Percentiles rank a stretch among this genome's conserved stretches.
Evolutionary conservation across 805 yeast species (phyloP).

Genomic region (Phaffomyces opuntiae): DNA sequence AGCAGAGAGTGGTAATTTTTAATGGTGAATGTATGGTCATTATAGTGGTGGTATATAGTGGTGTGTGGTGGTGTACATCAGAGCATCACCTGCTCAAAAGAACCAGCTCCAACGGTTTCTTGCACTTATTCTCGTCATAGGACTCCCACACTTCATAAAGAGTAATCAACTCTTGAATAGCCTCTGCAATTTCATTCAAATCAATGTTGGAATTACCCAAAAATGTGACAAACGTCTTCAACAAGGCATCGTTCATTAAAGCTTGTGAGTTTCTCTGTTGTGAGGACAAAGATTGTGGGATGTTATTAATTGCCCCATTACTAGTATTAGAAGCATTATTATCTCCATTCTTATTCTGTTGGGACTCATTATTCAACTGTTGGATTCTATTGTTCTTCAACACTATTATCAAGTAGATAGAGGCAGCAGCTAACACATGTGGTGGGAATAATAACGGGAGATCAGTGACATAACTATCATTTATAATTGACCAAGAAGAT

Average conservation of each 20-base stretch:
- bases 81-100: conserved; percentile 13
- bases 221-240: conserved; percentile 55
- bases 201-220: conserved; percentile 73
- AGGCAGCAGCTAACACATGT: conserved; percentile 74
- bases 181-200: conserved; percentile 68
- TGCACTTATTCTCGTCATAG: conserved; percentile 52
- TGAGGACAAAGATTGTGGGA: too few species aligned
- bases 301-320: too few species aligned
- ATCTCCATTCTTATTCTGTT: conserved; percentile 8
- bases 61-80: too few species aligned
- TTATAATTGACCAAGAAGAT: conserved; percentile 81
- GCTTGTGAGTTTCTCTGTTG: conserved; percentile 7
- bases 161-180: conserved; percentile 77
- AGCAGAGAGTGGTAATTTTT: too few species aligned
- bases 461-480: conserved; percentile 87
- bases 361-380: conserved; percentile 13
- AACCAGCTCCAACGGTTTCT: conserved; percentile 17
- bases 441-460: conserved; percentile 81
- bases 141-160: conserved; percentile 81
- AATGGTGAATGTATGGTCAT: too few species aligned
- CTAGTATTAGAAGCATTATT: conserved; percentile 9
- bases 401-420: conserved; percentile 73
- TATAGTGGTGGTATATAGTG: too few species aligned
- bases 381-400: conserved; percentile 32
- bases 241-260: conserved; percentile 26